Percentiles rank a stretch among this genome's conserved stretches.
Evolutionary conservation across 306 rosid species (phyloP).

Genomic region (Vigna unguiculata): DNA sequence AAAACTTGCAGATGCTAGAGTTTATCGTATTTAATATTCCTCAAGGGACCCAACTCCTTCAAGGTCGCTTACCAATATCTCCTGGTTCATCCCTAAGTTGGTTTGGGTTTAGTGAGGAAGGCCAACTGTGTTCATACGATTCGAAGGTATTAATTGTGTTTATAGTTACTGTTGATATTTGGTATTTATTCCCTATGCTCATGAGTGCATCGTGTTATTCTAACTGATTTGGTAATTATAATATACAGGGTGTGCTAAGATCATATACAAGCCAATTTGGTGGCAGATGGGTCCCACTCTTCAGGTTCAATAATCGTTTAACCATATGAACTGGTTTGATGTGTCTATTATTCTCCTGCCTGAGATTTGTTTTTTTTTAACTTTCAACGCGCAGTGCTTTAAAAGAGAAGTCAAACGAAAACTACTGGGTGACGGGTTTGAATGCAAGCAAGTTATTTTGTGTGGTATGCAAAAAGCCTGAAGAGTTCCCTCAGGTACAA

Average conservation of each 20-base stretch:
- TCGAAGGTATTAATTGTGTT: conserved; percentile 68
- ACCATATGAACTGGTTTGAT: conserved; percentile 18
- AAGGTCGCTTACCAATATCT: conserved; percentile 79
- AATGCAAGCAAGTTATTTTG: conserved; percentile 81
- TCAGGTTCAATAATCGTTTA: conserved; percentile 69
- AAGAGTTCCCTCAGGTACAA: conserved; percentile 78
- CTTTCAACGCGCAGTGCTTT: conserved; percentile 70
- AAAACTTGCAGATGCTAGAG: conserved; percentile 72
- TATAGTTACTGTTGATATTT: conserved; percentile 21
- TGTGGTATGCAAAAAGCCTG: conserved; percentile 75
- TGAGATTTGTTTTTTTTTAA: conserved; percentile 24
- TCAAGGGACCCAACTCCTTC: conserved; percentile 61
- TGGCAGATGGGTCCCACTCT: conserved; percentile 94
- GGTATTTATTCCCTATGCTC: conserved; percentile 14
- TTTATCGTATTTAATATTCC: conserved; percentile 68
- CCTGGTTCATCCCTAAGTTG: conserved; percentile 84
- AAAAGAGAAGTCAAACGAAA: conserved; percentile 79
- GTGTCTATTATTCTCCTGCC: not conserved
- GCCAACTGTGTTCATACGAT: conserved; percentile 83
- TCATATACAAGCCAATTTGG: conserved; percentile 82
- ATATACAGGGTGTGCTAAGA: conserved; percentile 79
- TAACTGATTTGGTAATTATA: conserved; percentile 33
- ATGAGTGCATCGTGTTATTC: conserved; percentile 32
- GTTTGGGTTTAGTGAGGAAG: conserved; percentile 97
- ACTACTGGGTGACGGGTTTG: conserved; percentile 92